Conservation (phyloP, 2,329 filamentous ascomycete genomes). For the Colletotrichum camelliae region DNA sequence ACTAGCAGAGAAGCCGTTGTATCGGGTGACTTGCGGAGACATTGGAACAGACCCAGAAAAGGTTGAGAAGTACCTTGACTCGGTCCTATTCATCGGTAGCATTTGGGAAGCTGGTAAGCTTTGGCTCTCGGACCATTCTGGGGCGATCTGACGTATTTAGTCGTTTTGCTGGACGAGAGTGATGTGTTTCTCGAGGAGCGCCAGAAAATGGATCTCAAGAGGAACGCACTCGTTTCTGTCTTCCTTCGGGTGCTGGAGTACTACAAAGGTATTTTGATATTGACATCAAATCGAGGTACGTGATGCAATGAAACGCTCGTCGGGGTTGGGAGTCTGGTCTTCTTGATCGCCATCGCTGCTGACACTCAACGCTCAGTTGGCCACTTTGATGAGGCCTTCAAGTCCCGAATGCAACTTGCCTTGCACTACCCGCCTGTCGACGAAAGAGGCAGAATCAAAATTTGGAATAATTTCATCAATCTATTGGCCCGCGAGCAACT, state of each 20-base stretch:
- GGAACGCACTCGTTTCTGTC: no score
- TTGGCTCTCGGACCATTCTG: no score
- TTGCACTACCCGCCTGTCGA: constrained; percentile 35
- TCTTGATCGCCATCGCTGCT: neutral
- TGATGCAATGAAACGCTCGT: no score
- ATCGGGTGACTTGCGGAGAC: constrained; percentile 29
- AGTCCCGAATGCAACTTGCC: constrained; percentile 36
- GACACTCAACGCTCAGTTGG: constrained; percentile 29
- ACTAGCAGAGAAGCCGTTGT: constrained; percentile 24
- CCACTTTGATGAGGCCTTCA: constrained; percentile 41
- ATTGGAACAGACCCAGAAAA: constrained; percentile 25
- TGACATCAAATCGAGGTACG: constrained; percentile 31
- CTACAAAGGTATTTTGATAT: constrained; percentile 18
- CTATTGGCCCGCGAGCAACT: neutral
- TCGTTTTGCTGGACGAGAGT: no score
- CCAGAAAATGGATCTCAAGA: no score
- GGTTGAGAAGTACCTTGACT: constrained; percentile 23
- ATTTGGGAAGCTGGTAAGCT: no score
- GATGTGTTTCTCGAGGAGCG: no score
- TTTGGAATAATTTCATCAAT: constrained; percentile 36
- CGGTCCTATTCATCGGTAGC: no score
- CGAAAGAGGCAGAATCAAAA: constrained; percentile 24
- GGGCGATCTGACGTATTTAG: no score
- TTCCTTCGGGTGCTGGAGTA: no score
- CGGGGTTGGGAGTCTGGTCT: no score